These are phyloP conservation scores for Ceriops decandra DNA, from an alignment of 345 rosid species.

Conservation along the genomic window DNA sequence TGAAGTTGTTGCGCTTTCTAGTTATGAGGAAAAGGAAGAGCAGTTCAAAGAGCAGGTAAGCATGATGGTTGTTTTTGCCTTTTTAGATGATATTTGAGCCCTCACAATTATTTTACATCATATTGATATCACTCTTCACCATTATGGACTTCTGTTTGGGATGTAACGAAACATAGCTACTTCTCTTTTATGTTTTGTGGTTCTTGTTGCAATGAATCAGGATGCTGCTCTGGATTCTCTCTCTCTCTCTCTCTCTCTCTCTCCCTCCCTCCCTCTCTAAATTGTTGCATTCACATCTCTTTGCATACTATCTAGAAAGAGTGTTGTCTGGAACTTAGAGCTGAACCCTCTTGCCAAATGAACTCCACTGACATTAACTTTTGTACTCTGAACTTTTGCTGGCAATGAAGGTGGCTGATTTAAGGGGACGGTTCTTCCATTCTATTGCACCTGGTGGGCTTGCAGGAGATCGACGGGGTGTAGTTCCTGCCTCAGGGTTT, in stretches of 20 bases:
- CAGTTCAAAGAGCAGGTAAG: constrained; percentile 92
- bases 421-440: constrained; percentile 85
- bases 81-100: neutral
- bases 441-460: constrained; percentile 98
- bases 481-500: constrained; percentile 97
- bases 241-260: no score
- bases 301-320: neutral
- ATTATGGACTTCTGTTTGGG: no score
- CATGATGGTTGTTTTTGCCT: constrained; percentile 1
- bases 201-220: no score
- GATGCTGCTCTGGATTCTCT: no score
- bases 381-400: constrained; percentile 12
- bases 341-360: neutral
- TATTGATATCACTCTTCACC: no score
- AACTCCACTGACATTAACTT: neutral
- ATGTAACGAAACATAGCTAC: no score
- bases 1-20: constrained; percentile 94
- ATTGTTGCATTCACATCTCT: neutral
- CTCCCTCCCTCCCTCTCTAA: no score
- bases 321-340: constrained; percentile 3
- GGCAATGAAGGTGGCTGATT: constrained; percentile 61
- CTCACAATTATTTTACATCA: neutral
- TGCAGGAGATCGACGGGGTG: constrained; percentile 98
- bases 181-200: no score
- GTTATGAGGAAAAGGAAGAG: constrained; percentile 97